Conservation (phyloP, 2,329 filamentous ascomycete genomes). For the Epichloe aotearoae region DNA sequence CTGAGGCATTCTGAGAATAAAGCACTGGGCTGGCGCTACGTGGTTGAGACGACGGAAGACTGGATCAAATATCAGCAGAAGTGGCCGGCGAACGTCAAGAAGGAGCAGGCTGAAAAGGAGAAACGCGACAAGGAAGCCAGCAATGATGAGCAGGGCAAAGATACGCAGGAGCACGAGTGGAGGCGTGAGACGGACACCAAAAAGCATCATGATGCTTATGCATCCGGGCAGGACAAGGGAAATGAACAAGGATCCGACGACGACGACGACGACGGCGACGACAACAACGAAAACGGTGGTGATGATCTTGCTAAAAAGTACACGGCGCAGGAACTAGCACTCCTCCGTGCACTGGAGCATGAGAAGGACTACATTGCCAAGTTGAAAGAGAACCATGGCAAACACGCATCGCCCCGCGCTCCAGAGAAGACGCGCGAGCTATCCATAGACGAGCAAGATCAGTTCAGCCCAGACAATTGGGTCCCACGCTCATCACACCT, state of each 20-base stretch:
- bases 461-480: constrained; percentile 41
- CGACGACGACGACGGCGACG: no score
- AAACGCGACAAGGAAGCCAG: not conserved
- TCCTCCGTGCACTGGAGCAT: constrained; percentile 26
- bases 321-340: constrained; percentile 26
- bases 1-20: constrained; percentile 28
- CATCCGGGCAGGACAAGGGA: constrained; percentile 1
- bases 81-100: constrained; percentile 32
- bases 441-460: constrained; percentile 22
- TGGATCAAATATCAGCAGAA: constrained; percentile 33
- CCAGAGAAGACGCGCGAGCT: constrained; percentile 8
- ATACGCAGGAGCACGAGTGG: constrained; percentile 10
- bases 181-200: constrained; percentile 9
- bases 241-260: not conserved
- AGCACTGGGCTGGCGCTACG: constrained; percentile 34
- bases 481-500: constrained; percentile 32
- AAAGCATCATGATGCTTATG: constrained; percentile 12
- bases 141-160: constrained; percentile 6
- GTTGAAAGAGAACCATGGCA: constrained; percentile 26
- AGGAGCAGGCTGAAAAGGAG: constrained; percentile 8
- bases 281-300: constrained; percentile 2
- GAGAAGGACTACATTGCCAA: constrained; percentile 28
- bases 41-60: constrained; percentile 33
- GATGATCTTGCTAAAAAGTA: constrained; percentile 15
- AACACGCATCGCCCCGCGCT: constrained; percentile 9